Evolutionary conservation across 352 stramenopile species (phyloP).

Genomic region (Elongisporangium undulatum): DNA sequence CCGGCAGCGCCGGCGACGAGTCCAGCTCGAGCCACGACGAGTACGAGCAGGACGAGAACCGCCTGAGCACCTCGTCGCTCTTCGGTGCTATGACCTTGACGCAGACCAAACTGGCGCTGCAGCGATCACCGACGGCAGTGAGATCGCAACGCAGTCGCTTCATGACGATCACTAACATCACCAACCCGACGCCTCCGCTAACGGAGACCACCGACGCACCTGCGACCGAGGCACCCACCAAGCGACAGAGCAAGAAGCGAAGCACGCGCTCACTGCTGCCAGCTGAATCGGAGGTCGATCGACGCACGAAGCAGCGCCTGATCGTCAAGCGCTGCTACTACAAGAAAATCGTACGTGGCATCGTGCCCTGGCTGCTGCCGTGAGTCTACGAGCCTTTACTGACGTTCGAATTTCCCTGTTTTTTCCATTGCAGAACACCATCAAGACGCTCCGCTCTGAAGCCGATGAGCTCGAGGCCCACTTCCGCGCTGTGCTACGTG

Average conservation of each 20-base stretch:
- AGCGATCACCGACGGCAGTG: not conserved
- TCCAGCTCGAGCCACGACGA: not conserved
- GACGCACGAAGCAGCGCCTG: conserved; percentile 59
- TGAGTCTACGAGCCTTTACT: not conserved
- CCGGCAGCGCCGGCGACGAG: not conserved
- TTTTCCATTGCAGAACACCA: conserved; percentile 42
- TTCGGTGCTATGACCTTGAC: not conserved
- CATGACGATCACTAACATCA: conserved; percentile 21
- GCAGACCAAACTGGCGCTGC: not conserved
- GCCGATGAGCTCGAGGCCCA: conserved; percentile 29
- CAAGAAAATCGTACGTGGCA: conserved; percentile 69
- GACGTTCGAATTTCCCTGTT: conserved; percentile 1
- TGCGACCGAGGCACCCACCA: conserved; percentile 1
- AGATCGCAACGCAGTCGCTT: not conserved
- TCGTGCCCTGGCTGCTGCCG: not conserved
- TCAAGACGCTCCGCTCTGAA: conserved; percentile 58
- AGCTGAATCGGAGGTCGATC: conserved; percentile 38
- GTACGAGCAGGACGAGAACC: not conserved
- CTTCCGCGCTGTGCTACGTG: conserved; percentile 29
- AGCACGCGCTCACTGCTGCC: conserved; percentile 49
- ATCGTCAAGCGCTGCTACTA: conserved; percentile 77
- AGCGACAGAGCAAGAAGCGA: conserved; percentile 27
- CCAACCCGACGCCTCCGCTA: conserved; percentile 8
- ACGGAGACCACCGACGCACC: not conserved
- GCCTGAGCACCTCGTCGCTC: not conserved